phyloP scores from a whole-genome alignment of 108 stramenopile species.

The Halocafeteria seosinensis region DNA sequence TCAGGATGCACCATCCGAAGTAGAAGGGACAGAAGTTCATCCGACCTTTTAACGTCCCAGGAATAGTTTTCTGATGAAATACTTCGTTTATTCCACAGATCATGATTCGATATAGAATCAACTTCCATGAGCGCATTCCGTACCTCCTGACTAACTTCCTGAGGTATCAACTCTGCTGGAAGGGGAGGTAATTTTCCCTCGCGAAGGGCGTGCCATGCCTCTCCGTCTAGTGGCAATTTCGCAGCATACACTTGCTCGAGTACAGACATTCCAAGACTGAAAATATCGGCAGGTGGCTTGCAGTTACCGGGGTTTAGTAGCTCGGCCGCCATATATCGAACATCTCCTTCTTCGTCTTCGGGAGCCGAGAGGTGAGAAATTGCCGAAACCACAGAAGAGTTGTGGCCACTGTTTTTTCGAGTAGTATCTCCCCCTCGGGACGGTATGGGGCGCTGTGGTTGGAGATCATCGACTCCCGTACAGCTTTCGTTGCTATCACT shows the following conservation, averaged over 20 bases:
- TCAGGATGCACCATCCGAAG: too few relatives aligned
- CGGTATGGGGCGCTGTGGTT: too few relatives aligned
- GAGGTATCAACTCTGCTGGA: too few relatives aligned
- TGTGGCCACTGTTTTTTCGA: background rate
- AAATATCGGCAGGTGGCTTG: slow-evolving; percentile 29
- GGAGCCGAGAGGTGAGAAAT: background rate
- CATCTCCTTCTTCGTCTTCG: background rate
- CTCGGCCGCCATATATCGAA: slow-evolving; percentile 42
- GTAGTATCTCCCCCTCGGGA: background rate
- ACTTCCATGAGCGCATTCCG: too few relatives aligned
- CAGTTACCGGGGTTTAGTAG: slow-evolving; percentile 5
- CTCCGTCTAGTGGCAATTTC: background rate
- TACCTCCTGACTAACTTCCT: too few relatives aligned
- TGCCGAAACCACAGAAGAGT: background rate
- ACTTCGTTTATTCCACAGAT: too few relatives aligned
- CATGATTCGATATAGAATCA: too few relatives aligned
- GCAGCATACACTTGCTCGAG: slow-evolving; percentile 64
- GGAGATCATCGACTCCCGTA: too few relatives aligned
- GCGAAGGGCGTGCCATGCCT: background rate
- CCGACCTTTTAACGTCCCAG: too few relatives aligned
- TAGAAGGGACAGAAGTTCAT: too few relatives aligned
- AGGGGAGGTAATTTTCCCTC: background rate
- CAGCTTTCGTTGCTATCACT: too few relatives aligned
- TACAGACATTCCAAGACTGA: slow-evolving; percentile 80
- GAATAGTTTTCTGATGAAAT: too few relatives aligned